Evolutionary conservation across 2,329 filamentous ascomycete species (phyloP), one percentile per base, ranked within the genome.

Genomic region (Trichoderma brevicompactum): DNA sequence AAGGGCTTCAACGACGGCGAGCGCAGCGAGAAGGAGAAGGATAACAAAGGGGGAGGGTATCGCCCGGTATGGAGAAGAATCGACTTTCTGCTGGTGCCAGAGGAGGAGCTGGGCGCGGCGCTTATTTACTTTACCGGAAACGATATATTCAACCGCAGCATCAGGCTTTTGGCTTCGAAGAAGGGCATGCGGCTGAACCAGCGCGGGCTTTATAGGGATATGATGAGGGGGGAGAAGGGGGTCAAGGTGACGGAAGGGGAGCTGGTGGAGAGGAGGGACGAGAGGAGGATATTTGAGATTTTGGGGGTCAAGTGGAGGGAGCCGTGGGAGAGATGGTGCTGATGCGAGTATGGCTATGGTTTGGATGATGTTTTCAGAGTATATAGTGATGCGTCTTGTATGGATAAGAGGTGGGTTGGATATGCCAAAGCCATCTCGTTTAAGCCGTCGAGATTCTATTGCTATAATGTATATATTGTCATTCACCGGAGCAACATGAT

Each of bases 121-220:
- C 75, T 97, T 67, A 85, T 97, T n/a, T 97, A 97, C 74, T 98
- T 97, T 73, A 97, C 94, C 0, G 94, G 94, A 1, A 95, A 97
- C 70, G 94, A 97, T 74, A 90, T 97, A 40, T 97, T 97, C 79
- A 97, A 97, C 75, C 83, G 94, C 15, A 96, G 92, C 73, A 86
- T 97, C 75, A 81, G 94, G 68, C 78, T 96, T 15, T 76, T 97
- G 68, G 92, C 93, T 13, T 86, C 87, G 44, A 92, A 87, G 77
- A 95, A 92, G 78, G 86, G 87, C 0, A 93, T 96, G 92, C 80
- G 91, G 58, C 75, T 98, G 63, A 97, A 97, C 70, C 94, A 97
- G 77, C 82, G 85, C 36, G 94, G 93, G 0, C 75, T 98, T 64
- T 97, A 89, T 71, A 85, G 82, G 70, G 85, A 92, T 74, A 88